Conservation (phyloP, 805 yeast genomes). For the Ogataea methanolica region DNA sequence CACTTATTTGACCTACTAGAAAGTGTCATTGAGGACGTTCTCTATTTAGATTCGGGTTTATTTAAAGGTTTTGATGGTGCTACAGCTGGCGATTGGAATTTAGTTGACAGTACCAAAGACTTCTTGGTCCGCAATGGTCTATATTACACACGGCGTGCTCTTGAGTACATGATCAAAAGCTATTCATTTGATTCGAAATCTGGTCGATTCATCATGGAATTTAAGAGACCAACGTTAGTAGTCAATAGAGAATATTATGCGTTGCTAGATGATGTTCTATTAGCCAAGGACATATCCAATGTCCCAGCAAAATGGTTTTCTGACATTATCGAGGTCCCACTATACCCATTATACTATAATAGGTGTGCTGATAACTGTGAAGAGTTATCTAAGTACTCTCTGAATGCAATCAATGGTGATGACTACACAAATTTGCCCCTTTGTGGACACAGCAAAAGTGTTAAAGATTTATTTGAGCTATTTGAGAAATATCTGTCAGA, state of each 20-base stretch:
- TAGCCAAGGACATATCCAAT: background rate
- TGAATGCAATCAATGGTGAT: slow-evolving; percentile 8
- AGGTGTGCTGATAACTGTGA: slow-evolving; percentile 10
- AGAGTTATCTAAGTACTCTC: slow-evolving; percentile 5
- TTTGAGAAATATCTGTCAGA: slow-evolving; percentile 10
- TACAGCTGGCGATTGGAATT: slow-evolving; percentile 6
- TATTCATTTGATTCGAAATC: background rate
- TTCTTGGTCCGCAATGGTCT: slow-evolving; percentile 10
- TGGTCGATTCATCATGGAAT: background rate
- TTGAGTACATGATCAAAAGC: slow-evolving; percentile 1
- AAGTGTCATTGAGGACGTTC: slow-evolving; percentile 7
- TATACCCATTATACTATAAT: slow-evolving; percentile 12
- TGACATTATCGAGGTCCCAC: background rate
- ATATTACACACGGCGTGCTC: slow-evolving; percentile 6
- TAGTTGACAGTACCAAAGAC: slow-evolving; percentile 3
- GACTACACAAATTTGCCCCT: slow-evolving; percentile 7
- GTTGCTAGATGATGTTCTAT: slow-evolving; percentile 2
- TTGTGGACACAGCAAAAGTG: slow-evolving; percentile 14
- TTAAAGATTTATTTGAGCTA: slow-evolving; percentile 7
- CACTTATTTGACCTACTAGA: slow-evolving; percentile 11
- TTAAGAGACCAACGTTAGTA: background rate
- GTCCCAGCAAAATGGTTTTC: background rate
- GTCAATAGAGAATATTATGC: background rate
- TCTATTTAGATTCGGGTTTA: slow-evolving; percentile 5
- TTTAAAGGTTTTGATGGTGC: slow-evolving; percentile 8